These are phyloP conservation scores for Cystobasidium sp. DNA, from an alignment of 1,284 basidiomycete genomes.

Conservation along the genomic window DNA sequence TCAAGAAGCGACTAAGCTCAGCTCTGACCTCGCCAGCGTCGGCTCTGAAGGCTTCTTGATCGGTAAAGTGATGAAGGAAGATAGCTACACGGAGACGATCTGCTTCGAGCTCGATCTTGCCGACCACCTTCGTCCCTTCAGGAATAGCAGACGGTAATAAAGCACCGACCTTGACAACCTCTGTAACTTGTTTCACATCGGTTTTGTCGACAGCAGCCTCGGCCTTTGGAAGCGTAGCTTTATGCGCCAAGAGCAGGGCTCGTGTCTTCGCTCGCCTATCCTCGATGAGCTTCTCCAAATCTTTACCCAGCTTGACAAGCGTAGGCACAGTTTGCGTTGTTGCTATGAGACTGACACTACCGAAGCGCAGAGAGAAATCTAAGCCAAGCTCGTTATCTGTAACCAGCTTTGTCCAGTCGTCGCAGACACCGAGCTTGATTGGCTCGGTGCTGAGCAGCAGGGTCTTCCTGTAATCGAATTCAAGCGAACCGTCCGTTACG, in stretches of 20 bases:
- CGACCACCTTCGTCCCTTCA: constrained; percentile 30
- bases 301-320: constrained; percentile 35
- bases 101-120: constrained; percentile 44
- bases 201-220: background rate
- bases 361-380: constrained; percentile 40
- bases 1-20: constrained; percentile 39
- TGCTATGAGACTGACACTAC: constrained; percentile 45
- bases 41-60: constrained; percentile 46
- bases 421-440: constrained; percentile 43
- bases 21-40: constrained; percentile 48
- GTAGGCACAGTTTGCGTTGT: constrained; percentile 46
- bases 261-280: constrained; percentile 35
- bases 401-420: constrained; percentile 46
- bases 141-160: constrained; percentile 9
- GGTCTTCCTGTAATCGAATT: constrained; percentile 47
- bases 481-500: constrained; percentile 36
- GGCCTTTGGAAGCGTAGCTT: background rate
- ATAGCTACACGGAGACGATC: constrained; percentile 46
- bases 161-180: constrained; percentile 22
- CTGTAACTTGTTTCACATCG: background rate
- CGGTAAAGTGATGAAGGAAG: constrained; percentile 47
- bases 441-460: constrained; percentile 47
- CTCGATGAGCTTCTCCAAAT: constrained; percentile 42
- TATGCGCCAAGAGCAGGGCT: background rate
- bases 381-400: constrained; percentile 16